phyloP scores from a whole-genome alignment of 2,329 filamentous ascomycete species.

The Colletotrichum godetiae region DNA sequence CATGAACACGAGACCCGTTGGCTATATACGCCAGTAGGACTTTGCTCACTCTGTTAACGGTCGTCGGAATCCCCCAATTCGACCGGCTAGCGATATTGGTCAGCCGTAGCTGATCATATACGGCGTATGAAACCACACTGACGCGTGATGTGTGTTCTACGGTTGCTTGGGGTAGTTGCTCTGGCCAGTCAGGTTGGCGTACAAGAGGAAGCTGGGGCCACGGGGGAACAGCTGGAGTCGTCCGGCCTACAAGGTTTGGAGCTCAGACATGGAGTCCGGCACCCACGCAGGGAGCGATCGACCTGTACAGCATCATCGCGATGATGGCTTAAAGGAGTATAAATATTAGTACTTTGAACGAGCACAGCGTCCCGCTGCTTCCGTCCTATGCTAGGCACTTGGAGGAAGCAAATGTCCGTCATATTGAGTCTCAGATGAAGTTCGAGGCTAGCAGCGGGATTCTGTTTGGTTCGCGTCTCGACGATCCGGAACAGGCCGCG shows the following conservation, averaged over 20 bases:
- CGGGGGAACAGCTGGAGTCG: slow-evolving; percentile 19
- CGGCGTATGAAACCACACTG: neutral
- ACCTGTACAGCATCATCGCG: neutral
- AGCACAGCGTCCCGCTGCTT: neutral
- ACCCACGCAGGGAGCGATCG: neutral
- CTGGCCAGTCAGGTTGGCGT: neutral
- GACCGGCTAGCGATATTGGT: neutral
- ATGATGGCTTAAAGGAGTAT: neutral
- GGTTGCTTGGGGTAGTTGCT: neutral
- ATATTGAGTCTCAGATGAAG: no score
- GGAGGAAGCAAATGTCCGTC: no score
- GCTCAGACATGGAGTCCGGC: neutral
- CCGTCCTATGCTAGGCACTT: neutral
- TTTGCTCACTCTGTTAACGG: no score
- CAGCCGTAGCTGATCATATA: neutral
- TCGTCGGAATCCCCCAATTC: neutral
- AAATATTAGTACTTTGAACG: neutral
- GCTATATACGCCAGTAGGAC: neutral
- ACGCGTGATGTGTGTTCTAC: slow-evolving; percentile 27
- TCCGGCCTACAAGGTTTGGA: slow-evolving; percentile 18
- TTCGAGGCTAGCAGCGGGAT: no score
- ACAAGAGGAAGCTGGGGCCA: neutral
- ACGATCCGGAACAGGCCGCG: no score
- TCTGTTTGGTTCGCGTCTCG: no score
- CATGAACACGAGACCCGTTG: no score